A percentile compares a stretch with the other conserved stretches of the same genome.
Conservation (phyloP, 768 basidiomycete genomes). For the Pseudohyphozyma bogoriensis region DNA sequence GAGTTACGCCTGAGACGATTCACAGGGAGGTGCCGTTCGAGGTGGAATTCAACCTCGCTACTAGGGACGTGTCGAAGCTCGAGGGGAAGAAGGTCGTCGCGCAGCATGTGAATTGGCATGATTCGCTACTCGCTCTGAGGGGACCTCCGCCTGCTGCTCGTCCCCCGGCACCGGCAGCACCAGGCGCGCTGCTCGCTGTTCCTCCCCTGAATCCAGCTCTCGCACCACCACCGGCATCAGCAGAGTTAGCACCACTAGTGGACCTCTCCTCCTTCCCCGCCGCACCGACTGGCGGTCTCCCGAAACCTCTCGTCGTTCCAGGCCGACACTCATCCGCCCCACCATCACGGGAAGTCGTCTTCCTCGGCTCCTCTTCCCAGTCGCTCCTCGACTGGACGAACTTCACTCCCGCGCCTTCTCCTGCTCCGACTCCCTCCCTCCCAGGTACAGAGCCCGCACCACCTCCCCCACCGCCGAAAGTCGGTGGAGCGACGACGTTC, state of each 20-base stretch:
- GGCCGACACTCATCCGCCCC: no score
- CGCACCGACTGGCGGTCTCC: background rate
- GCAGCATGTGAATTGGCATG: background rate
- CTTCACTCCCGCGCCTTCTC: no score
- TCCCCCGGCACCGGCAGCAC: background rate
- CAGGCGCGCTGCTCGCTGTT: background rate
- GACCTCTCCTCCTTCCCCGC: background rate
- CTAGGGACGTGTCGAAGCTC: background rate
- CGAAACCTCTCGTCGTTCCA: no score
- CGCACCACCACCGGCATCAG: background rate
- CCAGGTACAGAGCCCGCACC: background rate
- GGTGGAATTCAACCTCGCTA: background rate
- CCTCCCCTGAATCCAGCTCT: background rate
- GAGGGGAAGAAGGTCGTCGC: background rate
- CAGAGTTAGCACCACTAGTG: no score
- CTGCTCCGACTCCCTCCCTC: background rate
- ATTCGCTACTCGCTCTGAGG: background rate
- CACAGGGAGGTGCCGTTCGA: background rate
- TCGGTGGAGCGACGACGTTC: background rate
- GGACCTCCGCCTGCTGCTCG: background rate
- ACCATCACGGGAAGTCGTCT: background rate
- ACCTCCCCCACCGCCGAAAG: background rate
- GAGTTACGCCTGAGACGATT: background rate
- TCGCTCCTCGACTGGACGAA: background rate
- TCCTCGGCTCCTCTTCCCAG: background rate